These are phyloP conservation scores for Lipomyces starkeyi DNA, from an alignment of 805 yeast genomes.

Conservation along the genomic window DNA sequence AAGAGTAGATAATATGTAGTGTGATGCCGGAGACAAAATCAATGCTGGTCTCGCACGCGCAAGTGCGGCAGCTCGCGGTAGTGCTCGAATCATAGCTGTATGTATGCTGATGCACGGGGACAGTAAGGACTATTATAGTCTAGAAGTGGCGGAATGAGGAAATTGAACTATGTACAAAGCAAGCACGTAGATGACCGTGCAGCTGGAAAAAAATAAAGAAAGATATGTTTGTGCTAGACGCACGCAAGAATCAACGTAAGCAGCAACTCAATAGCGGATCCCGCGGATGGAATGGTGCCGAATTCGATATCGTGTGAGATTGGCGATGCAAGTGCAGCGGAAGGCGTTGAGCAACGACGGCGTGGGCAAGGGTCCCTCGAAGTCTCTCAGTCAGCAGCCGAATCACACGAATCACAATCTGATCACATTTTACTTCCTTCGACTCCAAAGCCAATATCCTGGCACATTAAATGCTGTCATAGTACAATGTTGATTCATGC, in stretches of 20 bases:
- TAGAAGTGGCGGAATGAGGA: background rate
- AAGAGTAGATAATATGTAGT: slow-evolving; percentile 9
- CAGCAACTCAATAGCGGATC: background rate
- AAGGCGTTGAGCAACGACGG: background rate
- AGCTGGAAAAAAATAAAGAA: background rate
- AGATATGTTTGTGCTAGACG: background rate
- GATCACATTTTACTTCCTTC: background rate
- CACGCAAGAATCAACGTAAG: background rate
- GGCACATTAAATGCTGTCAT: no score
- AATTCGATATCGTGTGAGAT: slow-evolving; percentile 3
- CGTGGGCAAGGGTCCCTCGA: background rate
- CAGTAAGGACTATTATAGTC: background rate
- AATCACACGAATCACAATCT: background rate
- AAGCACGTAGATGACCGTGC: background rate
- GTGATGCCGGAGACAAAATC: slow-evolving; percentile 17
- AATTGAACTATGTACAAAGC: background rate
- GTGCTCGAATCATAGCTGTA: slow-evolving; percentile 25
- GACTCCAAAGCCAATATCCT: no score
- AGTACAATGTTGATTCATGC: no score
- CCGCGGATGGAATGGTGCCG: background rate
- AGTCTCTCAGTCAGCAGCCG: background rate
- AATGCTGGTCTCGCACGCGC: slow-evolving; percentile 14
- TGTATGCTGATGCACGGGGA: background rate
- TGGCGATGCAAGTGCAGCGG: background rate
- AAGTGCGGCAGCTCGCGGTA: slow-evolving; percentile 21